Conservation (phyloP, 2,329 filamentous ascomycete genomes). For the Fusarium sp. region DNA sequence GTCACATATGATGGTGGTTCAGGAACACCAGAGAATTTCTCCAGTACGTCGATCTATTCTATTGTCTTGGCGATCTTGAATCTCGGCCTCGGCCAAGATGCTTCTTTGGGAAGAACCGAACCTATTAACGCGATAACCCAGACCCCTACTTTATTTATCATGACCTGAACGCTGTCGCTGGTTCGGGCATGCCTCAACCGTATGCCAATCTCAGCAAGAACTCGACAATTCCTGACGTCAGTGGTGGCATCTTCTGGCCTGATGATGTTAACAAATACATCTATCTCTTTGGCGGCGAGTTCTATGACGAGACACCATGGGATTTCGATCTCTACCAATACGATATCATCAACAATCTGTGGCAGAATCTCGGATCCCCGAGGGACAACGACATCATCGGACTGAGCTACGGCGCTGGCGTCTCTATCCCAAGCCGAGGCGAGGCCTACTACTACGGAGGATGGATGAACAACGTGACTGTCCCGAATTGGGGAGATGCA, state of each 20-base stretch:
- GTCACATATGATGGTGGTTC: constrained; percentile 66
- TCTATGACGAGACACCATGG: constrained; percentile 59
- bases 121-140: constrained; percentile 21
- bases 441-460: constrained; percentile 73
- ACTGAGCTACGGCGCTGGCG: constrained; percentile 68
- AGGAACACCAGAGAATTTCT: constrained; percentile 63
- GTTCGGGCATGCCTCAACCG: constrained; percentile 63
- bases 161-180: constrained; percentile 61
- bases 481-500: constrained; percentile 62
- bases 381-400: constrained; percentile 54
- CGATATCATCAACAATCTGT: constrained; percentile 67
- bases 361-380: constrained; percentile 61
- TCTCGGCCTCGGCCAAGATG: not conserved
- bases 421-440: constrained; percentile 65
- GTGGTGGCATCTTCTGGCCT: constrained; percentile 66
- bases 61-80: not conserved
- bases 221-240: constrained; percentile 61
- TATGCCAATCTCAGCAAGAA: constrained; percentile 71
- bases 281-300: constrained; percentile 73
- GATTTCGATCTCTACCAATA: constrained; percentile 67
- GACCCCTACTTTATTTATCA: constrained; percentile 62
- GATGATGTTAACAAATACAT: constrained; percentile 73
- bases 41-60: constrained; percentile 59
- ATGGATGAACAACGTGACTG: constrained; percentile 68
- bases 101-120: not conserved